A percentile compares a stretch with the other conserved stretches of the same genome.
Conservation (phyloP, 2,329 filamentous ascomycete genomes). For the Colletotrichum salicis region DNA sequence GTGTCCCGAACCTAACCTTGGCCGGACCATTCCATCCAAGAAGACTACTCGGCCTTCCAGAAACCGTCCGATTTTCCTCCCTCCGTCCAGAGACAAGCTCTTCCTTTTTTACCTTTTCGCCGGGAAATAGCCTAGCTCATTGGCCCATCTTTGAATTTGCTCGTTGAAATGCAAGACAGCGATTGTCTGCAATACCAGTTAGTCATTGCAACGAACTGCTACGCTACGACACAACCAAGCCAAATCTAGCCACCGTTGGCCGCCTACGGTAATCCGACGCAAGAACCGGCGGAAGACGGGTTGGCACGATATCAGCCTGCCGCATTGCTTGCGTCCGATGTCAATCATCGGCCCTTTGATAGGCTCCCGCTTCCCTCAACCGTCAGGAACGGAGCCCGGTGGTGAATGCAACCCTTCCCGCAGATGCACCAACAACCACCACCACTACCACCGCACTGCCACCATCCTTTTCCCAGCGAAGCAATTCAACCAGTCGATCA, state of each 20-base stretch:
- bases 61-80: constrained; percentile 11
- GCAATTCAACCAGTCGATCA: constrained; percentile 28
- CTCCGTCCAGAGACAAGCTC: constrained; percentile 17
- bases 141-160: constrained; percentile 6
- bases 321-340: constrained; percentile 28
- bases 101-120: constrained; percentile 1
- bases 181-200: constrained; percentile 21
- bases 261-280: constrained; percentile 15
- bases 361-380: constrained; percentile 21
- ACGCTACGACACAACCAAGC: neutral
- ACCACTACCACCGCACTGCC: neutral
- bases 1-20: constrained; percentile 23
- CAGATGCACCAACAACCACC: constrained; percentile 19
- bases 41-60: constrained; percentile 8
- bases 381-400: constrained; percentile 25
- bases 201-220: constrained; percentile 6
- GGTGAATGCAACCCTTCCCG: constrained; percentile 31
- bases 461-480: neutral
- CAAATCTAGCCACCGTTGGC: neutral
- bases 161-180: constrained; percentile 21
- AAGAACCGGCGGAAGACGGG: constrained; percentile 30
- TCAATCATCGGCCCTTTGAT: constrained; percentile 18
- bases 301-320: constrained; percentile 24
- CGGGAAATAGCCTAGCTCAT: neutral
- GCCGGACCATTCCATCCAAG: constrained; percentile 14